Evolutionary conservation across 129 eudicot species (phyloP).

Genomic region (Cynara cardunculus): DNA sequence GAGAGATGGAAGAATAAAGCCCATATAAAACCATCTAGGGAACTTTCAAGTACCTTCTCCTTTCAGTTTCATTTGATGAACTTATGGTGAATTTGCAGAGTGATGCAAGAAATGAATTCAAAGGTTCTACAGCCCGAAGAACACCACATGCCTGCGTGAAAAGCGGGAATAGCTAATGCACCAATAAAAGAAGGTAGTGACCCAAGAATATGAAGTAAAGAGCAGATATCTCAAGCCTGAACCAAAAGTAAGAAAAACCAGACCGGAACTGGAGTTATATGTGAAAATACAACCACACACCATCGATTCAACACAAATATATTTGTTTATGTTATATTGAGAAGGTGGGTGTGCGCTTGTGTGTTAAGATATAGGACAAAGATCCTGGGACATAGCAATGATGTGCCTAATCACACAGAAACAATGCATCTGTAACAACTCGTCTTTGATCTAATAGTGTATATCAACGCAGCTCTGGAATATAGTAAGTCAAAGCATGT

Average conservation of each 20-base stretch:
- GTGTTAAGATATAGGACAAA: not conserved
- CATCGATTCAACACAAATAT: not conserved
- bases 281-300: not conserved
- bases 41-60: constrained; percentile 51
- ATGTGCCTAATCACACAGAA: not conserved
- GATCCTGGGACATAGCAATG: not conserved
- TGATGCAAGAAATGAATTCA: constrained; percentile 92
- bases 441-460: not conserved
- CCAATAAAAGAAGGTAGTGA: not conserved
- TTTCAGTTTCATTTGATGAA: constrained; percentile 71
- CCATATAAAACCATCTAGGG: constrained; percentile 7
- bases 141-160: constrained; percentile 92
- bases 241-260: constrained; percentile 4
- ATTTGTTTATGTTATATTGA: not conserved
- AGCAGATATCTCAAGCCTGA: constrained; percentile 1
- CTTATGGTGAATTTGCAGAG: constrained; percentile 98
- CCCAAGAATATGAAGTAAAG: constrained; percentile 1
- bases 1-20: not conserved
- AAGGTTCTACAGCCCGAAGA: constrained; percentile 92
- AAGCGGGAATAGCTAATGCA: constrained; percentile 5
- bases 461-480: not conserved
- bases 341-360: not conserved
- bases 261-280: constrained; percentile 1
- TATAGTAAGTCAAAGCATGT: not conserved
- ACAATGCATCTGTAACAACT: not conserved